phyloP scores from a whole-genome alignment of 352 stramenopile genomes.

The Saprolegnia diclina region DNA sequence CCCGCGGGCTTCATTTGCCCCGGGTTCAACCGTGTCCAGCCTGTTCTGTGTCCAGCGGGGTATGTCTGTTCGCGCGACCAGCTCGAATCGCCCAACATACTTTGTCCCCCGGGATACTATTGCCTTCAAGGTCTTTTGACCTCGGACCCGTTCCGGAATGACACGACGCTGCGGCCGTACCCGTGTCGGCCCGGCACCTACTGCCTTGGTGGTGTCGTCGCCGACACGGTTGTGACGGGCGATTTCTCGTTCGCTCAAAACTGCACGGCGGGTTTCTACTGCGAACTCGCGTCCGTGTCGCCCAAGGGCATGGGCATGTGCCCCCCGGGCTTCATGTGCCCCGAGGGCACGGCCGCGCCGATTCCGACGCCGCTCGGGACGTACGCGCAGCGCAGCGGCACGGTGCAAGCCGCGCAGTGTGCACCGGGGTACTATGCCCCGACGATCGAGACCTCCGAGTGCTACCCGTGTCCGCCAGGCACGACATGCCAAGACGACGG shows the following conservation, averaged over 20 bases:
- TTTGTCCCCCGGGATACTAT: slow-evolving; percentile 94
- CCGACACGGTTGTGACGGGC: slow-evolving; percentile 75
- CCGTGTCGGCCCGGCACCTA: slow-evolving; percentile 94
- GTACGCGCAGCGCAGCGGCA: slow-evolving; percentile 89
- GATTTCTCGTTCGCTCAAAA: slow-evolving; percentile 91
- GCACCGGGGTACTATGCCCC: slow-evolving; percentile 94
- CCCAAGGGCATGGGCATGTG: slow-evolving; percentile 92
- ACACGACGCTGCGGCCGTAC: slow-evolving; percentile 93
- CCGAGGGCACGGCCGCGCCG: slow-evolving; percentile 87
- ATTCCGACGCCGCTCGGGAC: slow-evolving; percentile 89
- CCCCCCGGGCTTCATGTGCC: slow-evolving; percentile 92
- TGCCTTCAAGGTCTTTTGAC: slow-evolving; percentile 92
- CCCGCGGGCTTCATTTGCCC: slow-evolving; percentile 92
- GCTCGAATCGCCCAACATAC: slow-evolving; percentile 84
- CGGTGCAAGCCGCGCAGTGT: slow-evolving; percentile 87
- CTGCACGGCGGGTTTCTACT: slow-evolving; percentile 94
- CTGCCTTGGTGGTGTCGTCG: slow-evolving; percentile 91
- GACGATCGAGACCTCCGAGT: slow-evolving; percentile 92
- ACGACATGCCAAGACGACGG: slow-evolving; percentile 90
- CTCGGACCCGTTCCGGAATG: slow-evolving; percentile 93
- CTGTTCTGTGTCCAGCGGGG: slow-evolving; percentile 86
- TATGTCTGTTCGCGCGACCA: slow-evolving; percentile 88
- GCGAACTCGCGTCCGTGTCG: slow-evolving; percentile 87
- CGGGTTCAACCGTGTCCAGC: slow-evolving; percentile 86
- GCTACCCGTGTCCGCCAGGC: slow-evolving; percentile 89